phyloP scores from a whole-genome alignment of 257 asterid species.

The Solanum ahanhuiri region DNA sequence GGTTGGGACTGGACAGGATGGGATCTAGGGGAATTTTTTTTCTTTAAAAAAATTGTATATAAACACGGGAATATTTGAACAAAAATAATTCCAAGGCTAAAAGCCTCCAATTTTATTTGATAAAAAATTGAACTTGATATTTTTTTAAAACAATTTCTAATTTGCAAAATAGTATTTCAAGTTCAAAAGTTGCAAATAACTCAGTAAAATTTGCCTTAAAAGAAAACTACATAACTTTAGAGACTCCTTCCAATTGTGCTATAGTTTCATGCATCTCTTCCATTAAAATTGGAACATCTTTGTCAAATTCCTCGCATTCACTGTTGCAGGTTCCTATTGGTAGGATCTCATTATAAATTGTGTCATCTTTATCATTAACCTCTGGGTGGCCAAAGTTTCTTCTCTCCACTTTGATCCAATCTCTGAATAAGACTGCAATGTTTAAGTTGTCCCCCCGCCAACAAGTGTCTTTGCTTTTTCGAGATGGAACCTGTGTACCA shows the following conservation, averaged over 20 bases:
- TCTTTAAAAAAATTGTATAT: background rate
- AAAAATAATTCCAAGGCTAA: background rate
- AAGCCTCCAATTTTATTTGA: background rate
- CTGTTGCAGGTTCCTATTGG: background rate
- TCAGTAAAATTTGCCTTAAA: background rate
- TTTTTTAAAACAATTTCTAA: background rate
- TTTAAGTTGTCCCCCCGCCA: background rate
- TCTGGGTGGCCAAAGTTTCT: background rate
- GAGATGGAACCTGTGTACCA: background rate
- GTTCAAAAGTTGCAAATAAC: background rate
- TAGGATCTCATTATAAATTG: background rate
- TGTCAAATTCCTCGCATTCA: background rate
- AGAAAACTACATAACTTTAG: background rate
- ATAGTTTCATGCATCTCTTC: background rate
- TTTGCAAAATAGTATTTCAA: background rate
- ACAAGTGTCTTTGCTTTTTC: background rate
- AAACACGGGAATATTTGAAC: background rate
- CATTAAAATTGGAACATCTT: background rate
- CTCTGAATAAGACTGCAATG: background rate
- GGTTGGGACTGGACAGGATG: background rate
- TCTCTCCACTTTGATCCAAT: background rate
- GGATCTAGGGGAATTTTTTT: background rate
- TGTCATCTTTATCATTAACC: background rate
- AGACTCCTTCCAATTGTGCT: background rate
- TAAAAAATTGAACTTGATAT: background rate